Percentiles rank a stretch among this genome's conserved stretches.
Conservation (phyloP, 1,139 yeast species). For the Yamadazyma atlantica region DNA sequence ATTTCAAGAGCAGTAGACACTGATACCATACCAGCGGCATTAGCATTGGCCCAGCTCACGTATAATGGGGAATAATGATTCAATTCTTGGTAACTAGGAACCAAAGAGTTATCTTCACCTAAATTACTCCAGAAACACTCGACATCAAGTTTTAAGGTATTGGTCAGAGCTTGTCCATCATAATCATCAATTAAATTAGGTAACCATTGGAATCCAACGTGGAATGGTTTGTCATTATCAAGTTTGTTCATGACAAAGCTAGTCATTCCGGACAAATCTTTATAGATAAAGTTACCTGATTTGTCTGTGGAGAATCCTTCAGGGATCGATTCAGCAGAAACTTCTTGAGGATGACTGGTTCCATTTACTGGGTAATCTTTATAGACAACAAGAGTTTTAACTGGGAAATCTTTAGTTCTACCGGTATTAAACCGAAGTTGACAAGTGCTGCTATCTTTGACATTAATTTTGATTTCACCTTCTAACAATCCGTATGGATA, state of each 20-base stretch:
- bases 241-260: conserved; percentile 62
- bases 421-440: conserved; percentile 48
- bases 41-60: conserved; percentile 63
- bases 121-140: conserved; percentile 78
- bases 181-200: conserved; percentile 58
- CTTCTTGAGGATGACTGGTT: conserved; percentile 6
- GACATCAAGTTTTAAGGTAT: conserved; percentile 52
- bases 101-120: conserved; percentile 37
- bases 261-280: conserved; percentile 60
- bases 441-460: conserved; percentile 65
- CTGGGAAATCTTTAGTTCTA: conserved; percentile 43
- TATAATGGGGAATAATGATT: conserved; percentile 63
- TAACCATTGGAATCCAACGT: conserved; percentile 73
- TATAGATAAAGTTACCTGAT: conserved; percentile 53
- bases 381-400: conserved; percentile 56
- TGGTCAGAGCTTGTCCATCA: conserved; percentile 28
- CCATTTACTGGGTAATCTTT: conserved; percentile 25
- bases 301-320: conserved; percentile 52
- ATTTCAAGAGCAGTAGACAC: conserved; percentile 47
- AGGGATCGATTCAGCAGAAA: conserved; percentile 28
- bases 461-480: conserved; percentile 60
- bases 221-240: conserved; percentile 58
- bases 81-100: conserved; percentile 73
- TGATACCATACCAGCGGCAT: conserved; percentile 62
- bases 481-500: conserved; percentile 67